A percentile compares a stretch with the other conserved stretches of the same genome.
These are phyloP conservation scores for Rutstroemia sp. DNA, from an alignment of 2,329 filamentous ascomycete genomes.

Conservation along the genomic window DNA sequence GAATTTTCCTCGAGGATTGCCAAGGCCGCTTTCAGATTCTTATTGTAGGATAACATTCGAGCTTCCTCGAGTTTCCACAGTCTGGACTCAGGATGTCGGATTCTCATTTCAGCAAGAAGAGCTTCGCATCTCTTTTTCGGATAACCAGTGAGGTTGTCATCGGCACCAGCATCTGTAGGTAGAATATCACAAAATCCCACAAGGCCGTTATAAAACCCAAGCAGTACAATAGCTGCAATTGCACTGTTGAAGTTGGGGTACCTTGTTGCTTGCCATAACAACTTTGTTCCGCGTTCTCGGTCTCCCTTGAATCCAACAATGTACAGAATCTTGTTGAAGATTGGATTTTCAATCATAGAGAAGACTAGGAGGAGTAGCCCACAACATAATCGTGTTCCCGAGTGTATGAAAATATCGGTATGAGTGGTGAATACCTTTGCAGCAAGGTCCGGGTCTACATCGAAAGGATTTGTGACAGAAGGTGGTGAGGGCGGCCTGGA, in stretches of 20 bases:
- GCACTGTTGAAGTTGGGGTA: constrained; percentile 90
- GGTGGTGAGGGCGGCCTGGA: background rate
- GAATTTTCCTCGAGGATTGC: constrained; percentile 51
- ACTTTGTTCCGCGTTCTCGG: constrained; percentile 68
- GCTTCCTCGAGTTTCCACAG: constrained; percentile 89
- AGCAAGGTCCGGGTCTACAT: constrained; percentile 34
- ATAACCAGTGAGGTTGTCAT: constrained; percentile 58
- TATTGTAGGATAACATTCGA: constrained; percentile 61
- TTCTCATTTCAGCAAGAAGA: constrained; percentile 67
- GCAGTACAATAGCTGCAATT: constrained; percentile 70
- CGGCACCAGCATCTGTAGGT: constrained; percentile 49
- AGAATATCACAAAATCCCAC: constrained; percentile 85
- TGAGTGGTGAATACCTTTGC: constrained; percentile 63
- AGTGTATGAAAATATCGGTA: constrained; percentile 82
- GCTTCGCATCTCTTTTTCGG: constrained; percentile 59
- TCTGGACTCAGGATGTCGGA: constrained; percentile 70
- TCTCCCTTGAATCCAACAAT: constrained; percentile 91
- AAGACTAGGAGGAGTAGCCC: constrained; percentile 79
- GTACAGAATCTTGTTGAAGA: constrained; percentile 78
- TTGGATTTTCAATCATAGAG: constrained; percentile 78
- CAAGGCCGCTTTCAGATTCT: constrained; percentile 60
- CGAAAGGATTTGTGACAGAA: constrained; percentile 16
- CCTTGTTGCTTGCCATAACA: constrained; percentile 86
- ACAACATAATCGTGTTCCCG: constrained; percentile 82
- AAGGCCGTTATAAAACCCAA: constrained; percentile 84